Percentiles rank a stretch among this genome's conserved stretches.
phyloP scores from a whole-genome alignment of 768 basidiomycete genomes.

The Lactarius psammicola region DNA sequence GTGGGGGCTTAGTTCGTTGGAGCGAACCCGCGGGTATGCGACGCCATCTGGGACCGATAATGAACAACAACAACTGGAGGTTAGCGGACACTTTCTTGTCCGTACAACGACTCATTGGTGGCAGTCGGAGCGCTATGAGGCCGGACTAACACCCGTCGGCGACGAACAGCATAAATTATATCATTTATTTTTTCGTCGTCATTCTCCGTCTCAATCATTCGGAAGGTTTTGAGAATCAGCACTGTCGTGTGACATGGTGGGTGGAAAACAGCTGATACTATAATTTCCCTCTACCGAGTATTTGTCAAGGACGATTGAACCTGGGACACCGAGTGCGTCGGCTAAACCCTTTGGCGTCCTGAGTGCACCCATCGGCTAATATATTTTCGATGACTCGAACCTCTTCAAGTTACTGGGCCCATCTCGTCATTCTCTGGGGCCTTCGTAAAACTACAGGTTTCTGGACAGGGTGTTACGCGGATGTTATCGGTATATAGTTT shows the following conservation, averaged over 20 bases:
- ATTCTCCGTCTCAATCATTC: not conserved
- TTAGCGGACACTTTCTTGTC: constrained; percentile 71
- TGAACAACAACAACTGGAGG: constrained; percentile 66
- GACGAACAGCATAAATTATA: constrained; percentile 44
- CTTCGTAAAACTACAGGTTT: constrained; percentile 59
- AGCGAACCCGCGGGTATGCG: no score
- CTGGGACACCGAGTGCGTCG: constrained; percentile 51
- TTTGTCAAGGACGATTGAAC: constrained; percentile 57
- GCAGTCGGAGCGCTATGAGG: constrained; percentile 54
- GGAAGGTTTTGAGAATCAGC: constrained; percentile 56
- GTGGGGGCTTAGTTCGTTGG: no score
- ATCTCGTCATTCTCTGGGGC: constrained; percentile 61
- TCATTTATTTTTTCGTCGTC: not conserved
- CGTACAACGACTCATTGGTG: constrained; percentile 52
- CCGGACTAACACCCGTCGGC: constrained; percentile 83
- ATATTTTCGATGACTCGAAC: constrained; percentile 77
- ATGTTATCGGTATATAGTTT: not conserved
- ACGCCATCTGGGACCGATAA: not conserved
- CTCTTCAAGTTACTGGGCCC: constrained; percentile 49
- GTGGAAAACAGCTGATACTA: constrained; percentile 22
- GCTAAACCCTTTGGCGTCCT: not conserved
- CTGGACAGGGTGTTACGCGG: constrained; percentile 29
- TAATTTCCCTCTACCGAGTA: constrained; percentile 10
- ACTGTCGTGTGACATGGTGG: constrained; percentile 66
- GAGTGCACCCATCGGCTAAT: constrained; percentile 52